These are phyloP conservation scores for Pelargonium myrrhifolium DNA, from an alignment of 441 rosid species.

Conservation along the genomic window DNA sequence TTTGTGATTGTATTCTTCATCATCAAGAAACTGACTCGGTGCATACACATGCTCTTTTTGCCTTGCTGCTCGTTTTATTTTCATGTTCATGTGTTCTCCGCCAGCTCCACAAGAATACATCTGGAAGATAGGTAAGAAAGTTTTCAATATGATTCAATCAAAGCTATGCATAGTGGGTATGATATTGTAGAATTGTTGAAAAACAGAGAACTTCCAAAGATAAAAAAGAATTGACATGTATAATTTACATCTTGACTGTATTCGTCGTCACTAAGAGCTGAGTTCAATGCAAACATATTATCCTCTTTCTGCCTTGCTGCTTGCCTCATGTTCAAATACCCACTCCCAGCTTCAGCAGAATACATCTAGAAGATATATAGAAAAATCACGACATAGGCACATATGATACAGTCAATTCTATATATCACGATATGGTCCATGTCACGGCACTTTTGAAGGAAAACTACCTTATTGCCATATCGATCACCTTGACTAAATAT, in stretches of 20 bases:
- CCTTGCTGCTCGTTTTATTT: background rate
- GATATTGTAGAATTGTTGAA: background rate
- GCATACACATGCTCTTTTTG: background rate
- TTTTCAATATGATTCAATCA: background rate
- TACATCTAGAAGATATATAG: background rate
- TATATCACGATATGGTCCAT: background rate
- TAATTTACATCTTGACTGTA: background rate
- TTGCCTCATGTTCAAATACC: background rate
- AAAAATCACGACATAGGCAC: background rate
- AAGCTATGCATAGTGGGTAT: background rate
- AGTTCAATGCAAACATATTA: background rate
- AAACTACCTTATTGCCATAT: background rate
- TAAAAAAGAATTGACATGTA: background rate
- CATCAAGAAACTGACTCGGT: background rate
- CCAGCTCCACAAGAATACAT: background rate
- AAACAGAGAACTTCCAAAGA: background rate
- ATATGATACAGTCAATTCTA: background rate
- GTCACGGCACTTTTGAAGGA: background rate
- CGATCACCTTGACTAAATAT: background rate
- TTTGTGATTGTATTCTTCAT: background rate
- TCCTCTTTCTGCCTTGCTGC: background rate
- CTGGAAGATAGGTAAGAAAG: background rate
- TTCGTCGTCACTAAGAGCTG: background rate
- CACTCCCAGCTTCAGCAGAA: conserved; percentile 2
- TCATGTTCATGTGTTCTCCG: background rate